Percentiles rank a stretch among this genome's conserved stretches.
phyloP scores from a whole-genome alignment of 352 stramenopile species.

The Pythium monospermum region DNA sequence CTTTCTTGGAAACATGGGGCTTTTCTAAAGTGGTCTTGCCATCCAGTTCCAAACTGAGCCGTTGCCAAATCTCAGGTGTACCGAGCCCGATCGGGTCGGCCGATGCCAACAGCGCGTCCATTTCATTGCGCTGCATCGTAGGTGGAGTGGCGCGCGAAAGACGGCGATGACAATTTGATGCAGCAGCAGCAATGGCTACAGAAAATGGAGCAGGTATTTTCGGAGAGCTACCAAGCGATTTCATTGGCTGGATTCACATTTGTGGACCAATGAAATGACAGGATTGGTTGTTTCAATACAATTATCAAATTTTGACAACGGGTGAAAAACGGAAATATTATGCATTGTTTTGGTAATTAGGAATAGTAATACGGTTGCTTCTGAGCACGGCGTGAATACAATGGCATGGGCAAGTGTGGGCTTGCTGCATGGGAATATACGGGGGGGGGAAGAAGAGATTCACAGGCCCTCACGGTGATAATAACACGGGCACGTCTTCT shows the following conservation, averaged over 20 bases:
- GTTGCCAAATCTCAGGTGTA: slow-evolving; percentile 75
- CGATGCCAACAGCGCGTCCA: slow-evolving; percentile 54
- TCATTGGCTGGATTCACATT: neutral
- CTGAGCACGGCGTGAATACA: too few species aligned
- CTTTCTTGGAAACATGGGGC: slow-evolving; percentile 77
- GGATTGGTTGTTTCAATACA: too few species aligned
- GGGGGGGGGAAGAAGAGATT: too few species aligned
- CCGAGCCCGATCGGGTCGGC: slow-evolving; percentile 48
- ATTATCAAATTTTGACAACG: neutral
- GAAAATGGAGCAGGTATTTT: slow-evolving; percentile 20
- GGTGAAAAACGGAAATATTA: neutral
- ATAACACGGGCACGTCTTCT: slow-evolving; percentile 46
- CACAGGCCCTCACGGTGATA: slow-evolving; percentile 19
- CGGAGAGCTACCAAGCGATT: neutral
- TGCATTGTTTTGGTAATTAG: too few species aligned
- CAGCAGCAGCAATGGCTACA: neutral
- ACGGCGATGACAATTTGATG: too few species aligned
- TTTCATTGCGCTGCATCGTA: slow-evolving; percentile 78
- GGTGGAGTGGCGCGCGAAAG: neutral
- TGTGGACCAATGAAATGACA: neutral
- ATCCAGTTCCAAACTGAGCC: slow-evolving; percentile 72
- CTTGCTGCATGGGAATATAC: too few species aligned
- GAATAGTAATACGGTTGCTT: too few species aligned
- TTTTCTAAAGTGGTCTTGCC: slow-evolving; percentile 76
- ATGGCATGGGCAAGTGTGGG: too few species aligned